A percentile compares a stretch with the other conserved stretches of the same genome.
Evolutionary conservation across 768 basidiomycete genomes (phyloP).

Genomic region (Mycena haematopus): DNA sequence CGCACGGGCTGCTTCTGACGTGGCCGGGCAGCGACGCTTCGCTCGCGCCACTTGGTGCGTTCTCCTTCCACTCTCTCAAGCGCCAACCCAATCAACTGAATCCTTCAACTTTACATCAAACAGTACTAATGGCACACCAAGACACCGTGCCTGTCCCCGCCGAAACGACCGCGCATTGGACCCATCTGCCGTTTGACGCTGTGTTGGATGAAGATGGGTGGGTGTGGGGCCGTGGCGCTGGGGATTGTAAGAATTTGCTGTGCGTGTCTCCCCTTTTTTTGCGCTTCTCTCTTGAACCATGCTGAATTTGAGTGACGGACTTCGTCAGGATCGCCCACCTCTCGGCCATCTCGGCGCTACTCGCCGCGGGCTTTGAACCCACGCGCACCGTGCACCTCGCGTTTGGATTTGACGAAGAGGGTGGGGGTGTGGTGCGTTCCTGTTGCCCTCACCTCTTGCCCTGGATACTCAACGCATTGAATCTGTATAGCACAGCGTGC

Average conservation of each 20-base stretch:
- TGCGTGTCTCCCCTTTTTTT: not conserved
- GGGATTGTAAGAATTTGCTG: conserved; percentile 38
- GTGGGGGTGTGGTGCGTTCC: conserved; percentile 29
- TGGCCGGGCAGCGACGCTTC: conserved; percentile 57
- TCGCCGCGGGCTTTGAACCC: conserved; percentile 17
- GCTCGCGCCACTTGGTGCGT: conserved; percentile 51
- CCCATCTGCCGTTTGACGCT: conserved; percentile 55
- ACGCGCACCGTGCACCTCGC: conserved; percentile 17
- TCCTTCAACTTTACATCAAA: too few relatives aligned
- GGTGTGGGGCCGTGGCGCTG: conserved; percentile 59
- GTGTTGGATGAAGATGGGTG: conserved; percentile 40
- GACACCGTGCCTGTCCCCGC: conserved; percentile 53
- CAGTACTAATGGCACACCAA: conserved; percentile 28
- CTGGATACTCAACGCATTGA: too few relatives aligned
- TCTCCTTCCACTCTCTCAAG: conserved; percentile 12
- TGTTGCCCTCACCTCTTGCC: not conserved
- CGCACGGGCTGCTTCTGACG: conserved; percentile 60
- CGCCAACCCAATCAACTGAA: too few relatives aligned
- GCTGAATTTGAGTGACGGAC: not conserved
- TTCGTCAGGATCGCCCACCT: conserved; percentile 16
- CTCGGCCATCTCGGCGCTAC: conserved; percentile 17
- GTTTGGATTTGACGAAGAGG: conserved; percentile 60
- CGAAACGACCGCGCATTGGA: conserved; percentile 50
- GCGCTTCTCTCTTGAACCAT: too few relatives aligned
- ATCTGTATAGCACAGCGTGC: conserved; percentile 14